phyloP scores from a whole-genome alignment of 345 rosid species.

The Psidium guajava region DNA sequence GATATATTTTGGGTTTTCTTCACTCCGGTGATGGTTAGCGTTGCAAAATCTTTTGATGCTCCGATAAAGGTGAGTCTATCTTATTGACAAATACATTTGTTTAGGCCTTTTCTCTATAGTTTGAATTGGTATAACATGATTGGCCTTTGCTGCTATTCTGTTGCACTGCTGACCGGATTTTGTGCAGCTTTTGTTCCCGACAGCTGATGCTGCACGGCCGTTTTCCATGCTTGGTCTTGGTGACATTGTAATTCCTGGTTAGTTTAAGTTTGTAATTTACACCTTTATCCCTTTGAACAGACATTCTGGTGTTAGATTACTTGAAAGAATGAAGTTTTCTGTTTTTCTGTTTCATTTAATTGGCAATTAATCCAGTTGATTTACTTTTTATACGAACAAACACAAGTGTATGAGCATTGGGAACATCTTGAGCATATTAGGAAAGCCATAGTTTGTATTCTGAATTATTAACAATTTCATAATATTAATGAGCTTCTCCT shows the following conservation, averaged over 20 bases:
- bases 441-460: not conserved
- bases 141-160: not conserved
- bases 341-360: not conserved
- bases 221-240: slow-evolving; percentile 99
- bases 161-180: not conserved
- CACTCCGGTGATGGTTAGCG: slow-evolving; percentile 99
- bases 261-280: slow-evolving; percentile 3
- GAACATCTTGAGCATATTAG: not conserved
- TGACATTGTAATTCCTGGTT: slow-evolving; percentile 97
- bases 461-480: not conserved
- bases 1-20: slow-evolving; percentile 99
- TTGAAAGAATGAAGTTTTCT: not conserved
- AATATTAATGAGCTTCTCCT: not conserved
- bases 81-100: not conserved
- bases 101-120: not conserved
- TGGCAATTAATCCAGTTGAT: not conserved
- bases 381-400: not conserved
- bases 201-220: slow-evolving; percentile 62
- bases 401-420: not conserved
- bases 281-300: not conserved
- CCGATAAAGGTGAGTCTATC: slow-evolving; percentile 81
- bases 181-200: slow-evolving; percentile 89
- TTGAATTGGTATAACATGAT: not conserved
- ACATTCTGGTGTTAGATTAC: not conserved
- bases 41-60: slow-evolving; percentile 98